Evolutionary conservation across 1,139 yeast species (phyloP), one percentile per base, ranked within the genome.

Genomic region (Chernovozyma aurita): DNA sequence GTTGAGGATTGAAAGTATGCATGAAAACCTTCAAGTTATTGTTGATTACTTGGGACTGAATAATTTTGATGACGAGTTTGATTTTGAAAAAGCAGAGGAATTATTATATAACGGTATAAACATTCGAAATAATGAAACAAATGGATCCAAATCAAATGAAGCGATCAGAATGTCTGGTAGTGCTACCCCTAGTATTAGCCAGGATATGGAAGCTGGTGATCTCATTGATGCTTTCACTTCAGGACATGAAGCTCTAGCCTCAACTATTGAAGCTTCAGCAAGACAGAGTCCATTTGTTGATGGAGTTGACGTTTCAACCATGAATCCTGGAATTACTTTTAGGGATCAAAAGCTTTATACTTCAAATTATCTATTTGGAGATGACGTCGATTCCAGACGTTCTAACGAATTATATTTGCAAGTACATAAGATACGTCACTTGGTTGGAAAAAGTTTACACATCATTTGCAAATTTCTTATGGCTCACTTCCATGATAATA

Each of bases 381-480:
- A 73, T 35, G 78, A 75, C 36, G 55, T 61, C 29, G 65, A 66
- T 24, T 47, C 60, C 2, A 71, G 83, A 42, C 62, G 71, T 33
- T 53, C 65, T 5, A 74, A 74, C 47, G 74, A 74, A 4, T 57
- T 70, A 18, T 86, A 87, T 50, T 51, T 69, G 32, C 70, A 71
- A 38, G 61, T 90, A 11, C 95, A 86, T 49, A 66, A 71, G 17
- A 61, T 78, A 11, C 73, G 95, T 39, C 66, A 73, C 24, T 56
- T 66, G 33, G 70, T 88, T 31, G 97, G 96, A 0, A 67, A 70
- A 39, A 65, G 78, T 38, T 70, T 92, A 37, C 95, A 86, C 50
- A 65, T 69, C 5, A 62, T 85, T 15, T 73, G 71, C 45, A 53
- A 62, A 27, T 76, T 73, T 46, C 56, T 88, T 43, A 51, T 59